These are phyloP conservation scores for Termitomyces sp. DNA, from an alignment of 768 basidiomycete species.

Conservation along the genomic window DNA sequence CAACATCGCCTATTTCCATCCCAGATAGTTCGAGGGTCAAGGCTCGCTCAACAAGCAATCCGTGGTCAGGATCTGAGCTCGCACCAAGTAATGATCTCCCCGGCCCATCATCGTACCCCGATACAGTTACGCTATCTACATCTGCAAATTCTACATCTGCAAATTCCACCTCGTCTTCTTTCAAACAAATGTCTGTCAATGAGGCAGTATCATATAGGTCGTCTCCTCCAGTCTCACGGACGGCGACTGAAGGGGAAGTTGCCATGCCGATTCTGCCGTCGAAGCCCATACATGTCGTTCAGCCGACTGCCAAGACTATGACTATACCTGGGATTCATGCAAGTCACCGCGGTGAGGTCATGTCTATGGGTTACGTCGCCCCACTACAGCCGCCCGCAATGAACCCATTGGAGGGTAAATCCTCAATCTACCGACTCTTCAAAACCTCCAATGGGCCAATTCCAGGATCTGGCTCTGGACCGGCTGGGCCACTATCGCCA, in stretches of 20 bases:
- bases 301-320: slow-evolving; percentile 79
- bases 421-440: slow-evolving; percentile 73
- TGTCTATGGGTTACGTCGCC: slow-evolving; percentile 78
- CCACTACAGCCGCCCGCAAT: slow-evolving; percentile 29
- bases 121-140: slow-evolving; percentile 12
- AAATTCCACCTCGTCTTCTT: slow-evolving; percentile 16
- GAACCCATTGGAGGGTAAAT: slow-evolving; percentile 29
- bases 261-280: slow-evolving; percentile 20
- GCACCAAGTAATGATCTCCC: not conserved
- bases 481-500: slow-evolving; percentile 7
- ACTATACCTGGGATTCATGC: slow-evolving; percentile 85
- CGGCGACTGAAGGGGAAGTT: slow-evolving; percentile 26
- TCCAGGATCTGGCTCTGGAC: slow-evolving; percentile 5
- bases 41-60: slow-evolving; percentile 15
- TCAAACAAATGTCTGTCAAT: slow-evolving; percentile 10
- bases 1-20: slow-evolving; percentile 11
- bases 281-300: slow-evolving; percentile 58
- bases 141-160: slow-evolving; percentile 14
- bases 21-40: slow-evolving; percentile 12
- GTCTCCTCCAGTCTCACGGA: slow-evolving; percentile 30
- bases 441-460: slow-evolving; percentile 42
- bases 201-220: slow-evolving; percentile 17
- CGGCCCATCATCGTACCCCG: slow-evolving; percentile 12
- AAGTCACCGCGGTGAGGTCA: slow-evolving; percentile 78
- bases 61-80: slow-evolving; percentile 7